Conservation (phyloP, 1,284 basidiomycete species). For the Ganoderma multipileum region DNA sequence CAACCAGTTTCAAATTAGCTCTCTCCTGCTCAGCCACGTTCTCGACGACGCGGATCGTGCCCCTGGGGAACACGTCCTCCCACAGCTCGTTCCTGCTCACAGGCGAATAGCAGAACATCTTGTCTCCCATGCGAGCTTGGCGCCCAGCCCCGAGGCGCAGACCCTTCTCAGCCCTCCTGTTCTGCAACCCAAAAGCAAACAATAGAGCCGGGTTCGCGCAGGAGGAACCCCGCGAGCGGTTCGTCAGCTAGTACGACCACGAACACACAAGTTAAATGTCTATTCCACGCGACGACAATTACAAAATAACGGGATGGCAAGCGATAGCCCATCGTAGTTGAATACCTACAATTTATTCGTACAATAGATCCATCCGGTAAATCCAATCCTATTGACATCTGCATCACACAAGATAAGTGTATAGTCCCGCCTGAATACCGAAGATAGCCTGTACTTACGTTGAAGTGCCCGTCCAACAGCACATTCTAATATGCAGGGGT, state of each 20-base stretch:
- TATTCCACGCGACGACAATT: not conserved
- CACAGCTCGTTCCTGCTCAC: slow-evolving; percentile 51
- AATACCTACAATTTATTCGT: not conserved
- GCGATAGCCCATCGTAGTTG: not conserved
- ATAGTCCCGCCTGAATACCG: not conserved
- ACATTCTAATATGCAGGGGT: not conserved
- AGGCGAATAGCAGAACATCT: slow-evolving; percentile 43
- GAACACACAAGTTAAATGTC: not conserved
- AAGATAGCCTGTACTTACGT: not conserved
- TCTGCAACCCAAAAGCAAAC: slow-evolving; percentile 44
- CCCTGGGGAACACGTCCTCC: slow-evolving; percentile 48
- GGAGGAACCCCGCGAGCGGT: slow-evolving; percentile 43
- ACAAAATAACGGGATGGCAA: not conserved
- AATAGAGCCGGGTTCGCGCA: slow-evolving; percentile 42
- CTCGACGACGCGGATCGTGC: slow-evolving; percentile 45
- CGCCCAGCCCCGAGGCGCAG: too few species aligned
- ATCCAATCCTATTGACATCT: not conserved
- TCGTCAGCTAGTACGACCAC: not conserved
- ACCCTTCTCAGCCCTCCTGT: slow-evolving; percentile 30
- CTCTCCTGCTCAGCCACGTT: slow-evolving; percentile 18
- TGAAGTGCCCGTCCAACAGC: not conserved
- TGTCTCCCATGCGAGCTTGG: slow-evolving; percentile 13
- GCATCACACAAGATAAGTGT: not conserved
- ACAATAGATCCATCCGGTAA: not conserved
- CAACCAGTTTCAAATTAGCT: slow-evolving; percentile 14